A percentile compares a stretch with the other conserved stretches of the same genome.
Evolutionary conservation across 768 basidiomycete species (phyloP).

Genomic region (Hydnomerulius pinastri): DNA sequence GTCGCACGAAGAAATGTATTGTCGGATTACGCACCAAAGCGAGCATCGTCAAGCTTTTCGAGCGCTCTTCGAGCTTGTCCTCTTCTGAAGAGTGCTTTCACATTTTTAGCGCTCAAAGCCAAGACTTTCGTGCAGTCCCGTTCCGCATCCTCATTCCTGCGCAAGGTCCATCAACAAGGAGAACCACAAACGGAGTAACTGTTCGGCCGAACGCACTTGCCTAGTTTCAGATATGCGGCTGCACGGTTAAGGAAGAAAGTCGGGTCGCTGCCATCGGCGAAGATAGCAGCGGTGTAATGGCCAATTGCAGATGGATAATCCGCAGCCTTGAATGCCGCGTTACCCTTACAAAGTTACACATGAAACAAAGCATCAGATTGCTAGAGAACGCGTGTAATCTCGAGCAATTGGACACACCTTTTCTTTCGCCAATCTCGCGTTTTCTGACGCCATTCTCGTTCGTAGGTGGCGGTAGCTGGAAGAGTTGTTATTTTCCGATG

Average conservation of each 20-base stretch:
- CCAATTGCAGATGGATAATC: constrained; percentile 81
- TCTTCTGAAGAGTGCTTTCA: constrained; percentile 80
- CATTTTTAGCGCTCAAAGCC: constrained; percentile 54
- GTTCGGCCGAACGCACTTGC: constrained; percentile 69
- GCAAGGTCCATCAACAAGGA: constrained; percentile 6
- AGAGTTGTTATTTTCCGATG: too few relatives aligned
- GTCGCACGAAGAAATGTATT: background rate
- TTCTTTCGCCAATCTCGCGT: constrained; percentile 36
- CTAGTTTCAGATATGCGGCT: constrained; percentile 90
- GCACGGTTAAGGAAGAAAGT: constrained; percentile 87
- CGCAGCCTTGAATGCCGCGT: constrained; percentile 79
- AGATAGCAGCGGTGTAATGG: constrained; percentile 80
- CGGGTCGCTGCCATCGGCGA: constrained; percentile 69
- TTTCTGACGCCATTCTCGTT: constrained; percentile 35
- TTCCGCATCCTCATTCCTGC: constrained; percentile 77
- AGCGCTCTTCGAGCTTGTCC: constrained; percentile 68
- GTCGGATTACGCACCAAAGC: constrained; percentile 44
- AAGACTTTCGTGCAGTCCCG: constrained; percentile 76
- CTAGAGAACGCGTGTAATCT: background rate
- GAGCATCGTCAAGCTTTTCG: constrained; percentile 57
- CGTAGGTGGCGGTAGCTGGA: constrained; percentile 5
- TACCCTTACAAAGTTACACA: constrained; percentile 58
- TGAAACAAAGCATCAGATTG: background rate
- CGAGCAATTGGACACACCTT: constrained; percentile 17
- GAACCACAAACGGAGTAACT: constrained; percentile 1